Evolutionary conservation across 73 alveolate species (phyloP), one percentile per base, ranked within the genome.

Genomic region (Urostyla sp.): DNA sequence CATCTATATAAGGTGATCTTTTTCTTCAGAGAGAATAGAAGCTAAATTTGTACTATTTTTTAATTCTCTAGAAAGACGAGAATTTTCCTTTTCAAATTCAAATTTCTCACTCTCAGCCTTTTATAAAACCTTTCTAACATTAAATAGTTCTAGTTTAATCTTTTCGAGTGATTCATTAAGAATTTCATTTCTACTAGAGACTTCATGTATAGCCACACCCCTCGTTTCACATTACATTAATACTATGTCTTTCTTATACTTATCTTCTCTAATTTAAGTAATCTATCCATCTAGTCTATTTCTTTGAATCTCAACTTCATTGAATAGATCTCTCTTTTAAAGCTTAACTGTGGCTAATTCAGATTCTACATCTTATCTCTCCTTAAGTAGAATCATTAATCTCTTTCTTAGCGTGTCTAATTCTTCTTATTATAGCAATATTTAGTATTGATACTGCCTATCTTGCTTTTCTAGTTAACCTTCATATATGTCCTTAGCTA

Each of bases 1-100:
- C 83, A 69, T 48, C 48, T 27, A 24, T 8, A 69, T 30, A n/a
- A 69, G 27, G 37, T 69, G 83, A 5, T 69, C 83, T 48, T 69
- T 69, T 31, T 69, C 83, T 1, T 69, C 83, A 20, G 24, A 24
- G 1, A 69, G 21, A n/a, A 18, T 4, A 34, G 16, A 11, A 13
- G 2, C 18, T 48, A 20, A 45, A 3, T 13, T 1, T 30, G 44
- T 38, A 20, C 20, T 27, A 18, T 46, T 45, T 24, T 69, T 69
- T 1, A 24, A 20, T 11, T 69, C 83, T n/a, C 31, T 69, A 26
- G 26, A 46, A 13, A 49, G 18, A 6, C 37, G 40, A 13, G 49
- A 2, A 16, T 27, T 69, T 16, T 69, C 83, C 54, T 69, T 69
- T 69, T 69, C 83, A 6, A 48, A 1, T 10, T 69, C 83, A 49